These are phyloP conservation scores for Fusarium sororula DNA, from an alignment of 2,329 filamentous ascomycete species.

Conservation along the genomic window DNA sequence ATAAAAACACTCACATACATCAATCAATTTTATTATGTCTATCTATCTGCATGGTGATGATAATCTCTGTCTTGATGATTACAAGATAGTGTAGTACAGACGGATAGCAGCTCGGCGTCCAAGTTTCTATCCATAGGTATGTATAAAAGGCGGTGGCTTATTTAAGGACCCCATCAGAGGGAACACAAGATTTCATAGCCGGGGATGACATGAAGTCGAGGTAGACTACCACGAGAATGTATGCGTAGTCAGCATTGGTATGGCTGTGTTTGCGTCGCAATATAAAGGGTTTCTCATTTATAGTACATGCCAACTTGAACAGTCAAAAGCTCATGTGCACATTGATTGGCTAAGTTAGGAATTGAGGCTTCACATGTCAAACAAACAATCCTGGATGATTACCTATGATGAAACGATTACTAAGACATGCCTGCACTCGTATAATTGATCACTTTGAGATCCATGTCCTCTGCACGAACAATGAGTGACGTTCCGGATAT, in stretches of 20 bases:
- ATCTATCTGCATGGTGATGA: background rate
- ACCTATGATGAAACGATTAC: background rate
- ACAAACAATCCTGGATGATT: background rate
- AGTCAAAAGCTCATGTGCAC: background rate
- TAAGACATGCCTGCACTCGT: background rate
- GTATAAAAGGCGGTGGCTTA: background rate
- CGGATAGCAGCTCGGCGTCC: slow-evolving; percentile 3
- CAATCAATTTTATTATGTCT: background rate
- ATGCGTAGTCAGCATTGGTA: background rate
- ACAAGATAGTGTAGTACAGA: background rate
- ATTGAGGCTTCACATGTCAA: background rate
- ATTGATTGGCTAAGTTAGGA: background rate
- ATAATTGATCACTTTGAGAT: background rate
- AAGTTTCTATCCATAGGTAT: background rate
- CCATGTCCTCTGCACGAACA: background rate
- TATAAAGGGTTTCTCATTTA: background rate
- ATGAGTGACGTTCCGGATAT: background rate
- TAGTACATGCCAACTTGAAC: background rate
- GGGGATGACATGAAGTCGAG: background rate
- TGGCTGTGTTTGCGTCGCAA: background rate
- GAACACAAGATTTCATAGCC: background rate
- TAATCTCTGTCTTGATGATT: background rate
- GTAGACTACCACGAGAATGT: background rate
- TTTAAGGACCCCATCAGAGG: background rate
- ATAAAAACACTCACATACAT: background rate